Conservation (phyloP, 2,329 filamentous ascomycete genomes). For the Xylariaceae sp. region DNA sequence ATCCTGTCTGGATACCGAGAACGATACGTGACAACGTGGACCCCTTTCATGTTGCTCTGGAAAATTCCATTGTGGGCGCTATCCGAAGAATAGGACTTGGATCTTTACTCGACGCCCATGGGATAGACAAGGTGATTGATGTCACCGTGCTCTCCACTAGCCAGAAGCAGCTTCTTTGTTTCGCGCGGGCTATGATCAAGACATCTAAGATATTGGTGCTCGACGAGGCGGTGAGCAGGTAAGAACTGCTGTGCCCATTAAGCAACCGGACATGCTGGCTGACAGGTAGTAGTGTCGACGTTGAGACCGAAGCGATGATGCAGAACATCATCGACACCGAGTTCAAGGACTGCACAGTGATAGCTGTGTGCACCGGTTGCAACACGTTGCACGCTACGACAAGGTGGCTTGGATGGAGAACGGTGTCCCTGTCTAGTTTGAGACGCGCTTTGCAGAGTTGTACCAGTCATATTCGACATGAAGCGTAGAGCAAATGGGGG, state of each 20-base stretch:
- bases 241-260: not conserved
- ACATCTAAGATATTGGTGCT: slow-evolving; percentile 20
- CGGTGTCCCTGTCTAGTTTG: not conserved
- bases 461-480: not conserved
- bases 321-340: slow-evolving; percentile 31
- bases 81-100: slow-evolving; percentile 23
- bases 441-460: not conserved
- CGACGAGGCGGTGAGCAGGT: slow-evolving; percentile 24
- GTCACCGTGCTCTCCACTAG: slow-evolving; percentile 15
- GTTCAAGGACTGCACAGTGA: slow-evolving; percentile 49
- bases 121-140: slow-evolving; percentile 8
- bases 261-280: not conserved
- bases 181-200: slow-evolving; percentile 19
- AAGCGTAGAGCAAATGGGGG: too few relatives aligned
- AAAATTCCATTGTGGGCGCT: slow-evolving; percentile 39
- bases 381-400: slow-evolving; percentile 49
- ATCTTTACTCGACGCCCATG: not conserved
- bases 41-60: slow-evolving; percentile 34
- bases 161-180: slow-evolving; percentile 21
- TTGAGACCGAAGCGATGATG: slow-evolving; percentile 33
- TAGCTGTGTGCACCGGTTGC: slow-evolving; percentile 40
- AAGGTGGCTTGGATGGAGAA: slow-evolving; percentile 3
- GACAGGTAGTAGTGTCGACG: slow-evolving; percentile 31
- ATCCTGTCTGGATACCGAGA: slow-evolving; percentile 42
- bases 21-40: slow-evolving; percentile 48